Evolutionary conservation across 2,329 filamentous ascomycete genomes (phyloP), one percentile per base, ranked within the genome.

Genomic region (Cercospora sesami): DNA sequence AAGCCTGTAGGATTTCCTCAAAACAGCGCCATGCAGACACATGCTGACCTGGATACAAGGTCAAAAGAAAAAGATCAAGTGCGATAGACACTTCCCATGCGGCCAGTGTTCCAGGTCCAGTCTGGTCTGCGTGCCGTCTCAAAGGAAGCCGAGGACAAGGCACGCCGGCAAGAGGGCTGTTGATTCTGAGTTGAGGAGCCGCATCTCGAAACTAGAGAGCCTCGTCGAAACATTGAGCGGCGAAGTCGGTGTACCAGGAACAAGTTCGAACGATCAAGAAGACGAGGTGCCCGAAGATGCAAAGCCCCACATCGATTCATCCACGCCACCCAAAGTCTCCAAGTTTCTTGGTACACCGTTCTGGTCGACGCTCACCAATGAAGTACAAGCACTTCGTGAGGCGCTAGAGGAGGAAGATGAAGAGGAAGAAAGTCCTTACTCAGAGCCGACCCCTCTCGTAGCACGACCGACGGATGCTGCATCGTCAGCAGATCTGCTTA

Each of bases 381-480:
- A 78, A 63, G 75, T 78, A 4, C 74, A 76, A 68, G 75, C 73
- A 12, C 65, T 78, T 28, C 67, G 72, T 16, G 75, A 78, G 58
- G 75, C 71, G 14, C 69, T 78, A n/a, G 75, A 76, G 28, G 75
- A 76, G 28, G 75, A 77, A 18, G 74, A 74, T 36, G 68, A 65
- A 10, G 10, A 16, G 14, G 48, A 57, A 10, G 30, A 39, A 14
- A 36, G 30, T 55, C 23, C 36, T 5, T 36, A 6, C 3, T 16
- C 28, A 10, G 14, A 53, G 16, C 21, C 60, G 5, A 33, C 14
- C 2, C 60, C 60, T 53, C 45, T 42, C 18, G 42, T 30, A 48
- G 60, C 60, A 16, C 18, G 21, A 1, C 36, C 42, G 26, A n/a
- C 42, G 18, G 60, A 63, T 23, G 42, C 23, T 63, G 45, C 42